phyloP scores from a whole-genome alignment of 2,329 filamentous ascomycete genomes.

The Hypoxylon rubiginosum region DNA sequence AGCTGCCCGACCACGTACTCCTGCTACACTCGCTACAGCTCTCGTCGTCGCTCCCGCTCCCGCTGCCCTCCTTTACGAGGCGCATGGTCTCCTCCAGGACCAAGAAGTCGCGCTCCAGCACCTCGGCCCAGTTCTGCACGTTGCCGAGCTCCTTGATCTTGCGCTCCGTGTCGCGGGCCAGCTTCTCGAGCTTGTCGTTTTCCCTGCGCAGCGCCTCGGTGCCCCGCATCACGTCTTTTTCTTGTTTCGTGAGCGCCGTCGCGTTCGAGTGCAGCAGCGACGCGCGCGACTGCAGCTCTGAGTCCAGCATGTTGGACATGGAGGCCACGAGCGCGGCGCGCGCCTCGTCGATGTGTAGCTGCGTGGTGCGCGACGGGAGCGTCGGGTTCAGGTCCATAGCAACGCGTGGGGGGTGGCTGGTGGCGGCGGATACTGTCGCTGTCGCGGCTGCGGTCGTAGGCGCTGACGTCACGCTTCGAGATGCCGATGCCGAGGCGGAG shows the following conservation, averaged over 20 bases:
- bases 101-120: constrained; percentile 77
- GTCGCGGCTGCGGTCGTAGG: constrained; percentile 32
- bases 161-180: constrained; percentile 73
- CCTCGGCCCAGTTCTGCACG: constrained; percentile 89
- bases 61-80: constrained; percentile 60
- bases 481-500: constrained; percentile 34
- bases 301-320: constrained; percentile 78
- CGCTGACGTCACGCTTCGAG: constrained; percentile 32
- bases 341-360: constrained; percentile 67
- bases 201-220: constrained; percentile 73
- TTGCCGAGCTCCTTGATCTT: constrained; percentile 83
- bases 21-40: constrained; percentile 49
- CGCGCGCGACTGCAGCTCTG: constrained; percentile 76
- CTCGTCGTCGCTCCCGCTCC: constrained; percentile 48
- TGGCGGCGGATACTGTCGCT: constrained; percentile 26
- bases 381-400: constrained; percentile 31
- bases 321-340: constrained; percentile 71
- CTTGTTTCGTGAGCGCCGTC: constrained; percentile 74
- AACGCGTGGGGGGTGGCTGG: constrained; percentile 17
- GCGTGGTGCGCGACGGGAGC: constrained; percentile 52
- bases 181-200: constrained; percentile 73
- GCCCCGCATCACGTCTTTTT: constrained; percentile 72
- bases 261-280: constrained; percentile 77
- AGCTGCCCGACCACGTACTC: constrained; percentile 45
- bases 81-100: constrained; percentile 75